Conservation (phyloP, 306 rosid genomes). For the Trifolium subterraneum region DNA sequence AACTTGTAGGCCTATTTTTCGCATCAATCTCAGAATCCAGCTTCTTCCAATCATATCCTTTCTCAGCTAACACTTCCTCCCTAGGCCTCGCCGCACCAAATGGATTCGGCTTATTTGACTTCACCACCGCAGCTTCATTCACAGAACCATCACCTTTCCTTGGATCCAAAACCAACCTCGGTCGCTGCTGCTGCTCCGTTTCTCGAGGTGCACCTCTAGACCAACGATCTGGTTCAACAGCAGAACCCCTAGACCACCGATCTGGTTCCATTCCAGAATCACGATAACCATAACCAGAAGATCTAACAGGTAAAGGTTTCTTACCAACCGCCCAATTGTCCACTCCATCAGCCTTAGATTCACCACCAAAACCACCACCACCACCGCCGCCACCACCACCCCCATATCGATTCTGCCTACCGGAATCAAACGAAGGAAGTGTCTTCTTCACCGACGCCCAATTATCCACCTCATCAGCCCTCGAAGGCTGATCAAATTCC, state of each 20-base stretch:
- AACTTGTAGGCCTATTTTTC: constrained; percentile 85
- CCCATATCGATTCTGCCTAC: constrained; percentile 68
- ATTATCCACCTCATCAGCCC: constrained; percentile 97
- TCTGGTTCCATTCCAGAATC: constrained; percentile 67
- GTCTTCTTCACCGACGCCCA: constrained; percentile 78
- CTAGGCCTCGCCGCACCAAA: constrained; percentile 94
- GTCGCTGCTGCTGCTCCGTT: constrained; percentile 73
- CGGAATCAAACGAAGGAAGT: constrained; percentile 66
- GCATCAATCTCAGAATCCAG: constrained; percentile 80
- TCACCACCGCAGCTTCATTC: constrained; percentile 53
- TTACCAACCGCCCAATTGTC: constrained; percentile 82
- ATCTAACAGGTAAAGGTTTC: constrained; percentile 61
- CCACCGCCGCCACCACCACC: constrained; percentile 46
- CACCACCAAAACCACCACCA: constrained; percentile 56
- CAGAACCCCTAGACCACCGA: constrained; percentile 72
- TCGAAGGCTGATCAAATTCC: constrained; percentile 81
- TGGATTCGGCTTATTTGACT: constrained; percentile 72
- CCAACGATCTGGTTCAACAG: constrained; percentile 81
- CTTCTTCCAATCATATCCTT: constrained; percentile 96
- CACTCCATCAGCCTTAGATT: constrained; percentile 81
- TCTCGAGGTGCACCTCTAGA: constrained; percentile 35
- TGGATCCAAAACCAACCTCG: constrained; percentile 78
- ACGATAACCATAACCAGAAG: constrained; percentile 64
- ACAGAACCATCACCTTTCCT: constrained; percentile 52
- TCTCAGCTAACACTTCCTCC: constrained; percentile 91